Evolutionary conservation across 768 basidiomycete genomes (phyloP), one percentile per base, ranked within the genome.

Genomic region (Leucosporidium creatinivorum): DNA sequence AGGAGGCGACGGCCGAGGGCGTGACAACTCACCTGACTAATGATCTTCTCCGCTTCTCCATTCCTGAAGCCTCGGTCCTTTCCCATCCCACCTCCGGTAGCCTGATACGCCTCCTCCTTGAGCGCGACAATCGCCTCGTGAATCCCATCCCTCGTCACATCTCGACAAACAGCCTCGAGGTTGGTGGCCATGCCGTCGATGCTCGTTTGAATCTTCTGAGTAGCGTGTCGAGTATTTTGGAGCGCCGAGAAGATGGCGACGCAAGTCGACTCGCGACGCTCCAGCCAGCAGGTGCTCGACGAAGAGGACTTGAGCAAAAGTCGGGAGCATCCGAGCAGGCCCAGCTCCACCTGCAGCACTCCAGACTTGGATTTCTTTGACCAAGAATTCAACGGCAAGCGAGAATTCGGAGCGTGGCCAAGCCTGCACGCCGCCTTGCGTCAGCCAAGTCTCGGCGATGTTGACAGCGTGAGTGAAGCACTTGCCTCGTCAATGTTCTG

Each of bases 1-100:
- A 44, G 15, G 52, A 25, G 25, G 52, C 26, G 26, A 54, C 52
- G 25, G 6, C 17, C 25, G 26, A 54, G 25, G 26, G n/a, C 1
- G 30, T 10, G 25, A 26, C 52, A 26, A 36, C 55, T 4, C 5
- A 58, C 54, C 59, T 69, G 69, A 12, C 50, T 55, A 57, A 71
- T 71, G 63, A 71, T 67, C 63, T 71, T 71, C 36, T 71, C 69
- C 0, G 69, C 69, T 17, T 71, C 69, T 9, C 69, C 69, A 28
- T 62, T 67, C 2, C 33, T n/a, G 66, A 71, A 71, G 0, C 69
- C 69, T 28, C 18, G 31, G 19, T 19, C 56, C n/a, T 52, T 21
- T 6, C 66, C 65, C 4, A 52, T 51, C 1, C 33, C 23, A 1
- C 56, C 66, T 5, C 69, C 69, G 0, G 49, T 48, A 0, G 59